Evolutionary conservation across 2,329 filamentous ascomycete species (phyloP), one percentile per base, ranked within the genome.

Genomic region (Metarhizium rileyi): DNA sequence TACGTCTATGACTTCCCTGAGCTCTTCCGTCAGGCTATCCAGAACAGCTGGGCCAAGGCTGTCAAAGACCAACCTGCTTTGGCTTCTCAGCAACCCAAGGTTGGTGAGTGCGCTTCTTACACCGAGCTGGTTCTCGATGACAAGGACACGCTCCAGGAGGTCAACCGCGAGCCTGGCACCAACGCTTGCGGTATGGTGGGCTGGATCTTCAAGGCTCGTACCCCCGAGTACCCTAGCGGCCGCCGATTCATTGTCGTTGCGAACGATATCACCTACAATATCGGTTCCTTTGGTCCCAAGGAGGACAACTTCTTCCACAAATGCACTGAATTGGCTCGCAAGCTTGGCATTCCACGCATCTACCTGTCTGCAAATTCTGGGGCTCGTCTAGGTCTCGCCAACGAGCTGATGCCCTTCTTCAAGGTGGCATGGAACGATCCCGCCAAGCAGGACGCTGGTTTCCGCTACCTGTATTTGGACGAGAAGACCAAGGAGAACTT

Each of bases 1-100:
- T 98, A 96, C 66, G 93, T 97, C 49, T 98, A 98, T 68, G 93
- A 98, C 70, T 98, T 98, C 85, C 93, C 93, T 27, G 93, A 98
- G 77, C 83, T 98, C 45, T 98, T 98, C 86, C 83, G 93, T 64
- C 93, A 97, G 71, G 90, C 93, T 42, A 89, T 95, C 65, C 90
- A 96, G 74, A 96, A 96, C 77, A 87, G 81, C 70, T 98, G 93
- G 93, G 72, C 75, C 63, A 84, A 84, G 67, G 82, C 83, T 50
- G 77, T 87, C 56, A 81, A 83, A 66, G 83, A 84, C 65, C 83
- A 91, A 61, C 77, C 88, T 10, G 74, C 77, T 20, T 73, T 96
- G 53, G 81, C 81, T 46, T 81, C 89, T 40, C 89, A 89, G 74
- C 86, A 90, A 68, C 93, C 93, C 30, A 78, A 84, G 48, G 77